Evolutionary conservation across 1,284 basidiomycete species (phyloP).

Genomic region (Cryptococcus hybrid): DNA sequence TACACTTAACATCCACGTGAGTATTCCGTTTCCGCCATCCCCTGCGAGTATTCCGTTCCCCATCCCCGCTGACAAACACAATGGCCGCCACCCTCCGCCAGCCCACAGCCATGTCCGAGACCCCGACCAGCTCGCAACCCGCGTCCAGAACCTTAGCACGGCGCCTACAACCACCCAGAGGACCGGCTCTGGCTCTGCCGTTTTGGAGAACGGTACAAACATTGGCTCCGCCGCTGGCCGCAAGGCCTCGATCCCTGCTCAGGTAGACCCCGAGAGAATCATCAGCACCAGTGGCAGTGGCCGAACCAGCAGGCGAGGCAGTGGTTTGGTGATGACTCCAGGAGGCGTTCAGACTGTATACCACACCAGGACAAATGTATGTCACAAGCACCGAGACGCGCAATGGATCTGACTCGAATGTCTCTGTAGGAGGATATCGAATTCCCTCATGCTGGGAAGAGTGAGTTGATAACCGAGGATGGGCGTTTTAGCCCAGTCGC

Average conservation of each 20-base stretch:
- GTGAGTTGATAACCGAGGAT: conserved; percentile 17
- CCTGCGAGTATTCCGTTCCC: not conserved
- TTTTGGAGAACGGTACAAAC: conserved; percentile 46
- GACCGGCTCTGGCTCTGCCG: conserved; percentile 6
- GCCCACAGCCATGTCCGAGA: conserved; percentile 11
- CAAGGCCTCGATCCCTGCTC: conserved; percentile 26
- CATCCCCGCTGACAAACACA: not conserved
- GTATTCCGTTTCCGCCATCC: not conserved
- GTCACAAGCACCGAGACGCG: not conserved
- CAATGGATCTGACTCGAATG: not conserved
- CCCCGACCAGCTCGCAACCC: conserved; percentile 9
- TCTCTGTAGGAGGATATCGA: conserved; percentile 41
- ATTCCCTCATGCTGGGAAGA: conserved; percentile 51
- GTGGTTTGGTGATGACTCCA: conserved; percentile 65
- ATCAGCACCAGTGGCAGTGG: conserved; percentile 10
- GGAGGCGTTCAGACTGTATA: conserved; percentile 71
- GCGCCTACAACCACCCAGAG: conserved; percentile 2
- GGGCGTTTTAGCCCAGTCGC: conserved; percentile 6
- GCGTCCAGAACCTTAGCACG: conserved; percentile 12
- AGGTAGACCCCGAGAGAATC: conserved; percentile 11
- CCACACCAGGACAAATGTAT: conserved; percentile 55
- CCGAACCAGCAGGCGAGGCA: conserved; percentile 37
- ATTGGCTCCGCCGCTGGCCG: conserved; percentile 32
- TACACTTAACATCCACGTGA: not conserved
- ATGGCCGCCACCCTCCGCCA: not conserved